These are phyloP conservation scores for Fomitopsis palustris DNA, from an alignment of 1,284 basidiomycete species.

Conservation along the genomic window DNA sequence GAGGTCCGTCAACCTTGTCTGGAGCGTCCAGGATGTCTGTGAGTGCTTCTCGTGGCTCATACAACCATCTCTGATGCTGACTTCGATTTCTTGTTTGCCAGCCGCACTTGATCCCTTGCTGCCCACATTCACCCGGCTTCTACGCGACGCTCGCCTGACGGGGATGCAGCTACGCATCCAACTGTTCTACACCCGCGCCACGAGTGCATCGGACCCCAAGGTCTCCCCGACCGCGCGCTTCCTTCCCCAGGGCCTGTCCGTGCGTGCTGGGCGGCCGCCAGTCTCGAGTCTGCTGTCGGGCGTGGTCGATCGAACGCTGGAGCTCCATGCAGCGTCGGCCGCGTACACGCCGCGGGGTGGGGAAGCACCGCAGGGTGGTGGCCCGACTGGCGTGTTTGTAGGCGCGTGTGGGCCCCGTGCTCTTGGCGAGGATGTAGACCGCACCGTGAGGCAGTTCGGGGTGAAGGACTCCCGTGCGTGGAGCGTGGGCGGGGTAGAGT, in stretches of 20 bases:
- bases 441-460: neutral
- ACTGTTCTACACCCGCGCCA: slow-evolving; percentile 58
- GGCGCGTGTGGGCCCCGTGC: neutral
- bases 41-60: slow-evolving; percentile 10
- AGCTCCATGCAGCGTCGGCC: neutral
- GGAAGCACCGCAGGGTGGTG: neutral
- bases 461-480: neutral
- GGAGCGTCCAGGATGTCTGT: slow-evolving; percentile 62
- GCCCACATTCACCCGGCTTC: slow-evolving; percentile 48
- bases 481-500: neutral
- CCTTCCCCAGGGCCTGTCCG: neutral
- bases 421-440: neutral
- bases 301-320: neutral
- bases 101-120: slow-evolving; percentile 52
- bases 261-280: neutral
- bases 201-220: neutral
- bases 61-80: neutral
- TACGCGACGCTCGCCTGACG: slow-evolving; percentile 39
- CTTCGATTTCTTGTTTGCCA: neutral
- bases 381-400: neutral
- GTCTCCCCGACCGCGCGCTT: neutral
- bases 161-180: slow-evolving; percentile 42
- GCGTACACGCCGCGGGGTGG: neutral
- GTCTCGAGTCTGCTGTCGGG: neutral
- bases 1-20: slow-evolving; percentile 63